Conservation (phyloP, 495 filamentous ascomycete genomes). For the Penicillium goetzii region DNA sequence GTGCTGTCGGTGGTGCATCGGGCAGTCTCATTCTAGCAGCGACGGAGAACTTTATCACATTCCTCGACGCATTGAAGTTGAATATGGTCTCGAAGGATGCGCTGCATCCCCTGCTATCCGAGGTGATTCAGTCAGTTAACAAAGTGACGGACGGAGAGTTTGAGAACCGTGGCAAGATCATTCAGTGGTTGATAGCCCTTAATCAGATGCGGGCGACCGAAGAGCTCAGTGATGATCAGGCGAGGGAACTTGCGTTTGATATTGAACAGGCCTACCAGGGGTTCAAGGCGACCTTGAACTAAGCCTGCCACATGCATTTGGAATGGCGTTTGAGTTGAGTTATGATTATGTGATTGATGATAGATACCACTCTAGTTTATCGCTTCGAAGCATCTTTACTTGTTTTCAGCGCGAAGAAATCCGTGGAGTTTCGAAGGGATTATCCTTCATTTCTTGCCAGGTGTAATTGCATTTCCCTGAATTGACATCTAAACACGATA, state of each 20-base stretch:
- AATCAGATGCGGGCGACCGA: conserved; percentile 97
- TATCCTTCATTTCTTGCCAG: neutral
- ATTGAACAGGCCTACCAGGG: conserved; percentile 90
- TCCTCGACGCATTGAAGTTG: conserved; percentile 89
- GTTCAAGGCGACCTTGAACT: conserved; percentile 75
- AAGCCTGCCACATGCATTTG: conserved; percentile 10
- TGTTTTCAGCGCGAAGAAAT: neutral
- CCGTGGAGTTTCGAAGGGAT: neutral
- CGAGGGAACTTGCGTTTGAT: conserved; percentile 82
- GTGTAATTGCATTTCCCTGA: neutral
- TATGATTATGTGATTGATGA: conserved; percentile 18
- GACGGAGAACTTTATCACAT: conserved; percentile 97
- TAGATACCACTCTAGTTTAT: conserved; percentile 23
- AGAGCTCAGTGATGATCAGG: conserved; percentile 84
- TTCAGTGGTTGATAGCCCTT: conserved; percentile 95
- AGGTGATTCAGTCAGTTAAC: conserved; percentile 95
- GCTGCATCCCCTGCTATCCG: conserved; percentile 87
- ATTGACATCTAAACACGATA: neutral
- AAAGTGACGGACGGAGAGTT: conserved; percentile 94
- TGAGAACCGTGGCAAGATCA: conserved; percentile 91
- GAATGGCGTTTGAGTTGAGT: conserved; percentile 13
- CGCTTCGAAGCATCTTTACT: conserved; percentile 3
- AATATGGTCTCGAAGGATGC: conserved; percentile 92
- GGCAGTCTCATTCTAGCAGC: conserved; percentile 80
- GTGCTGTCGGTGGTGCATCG: conserved; percentile 55